Base-by-base conservation (phyloP, 2,329 filamentous ascomycete genomes). In the Colletotrichum sansevieriae region DNA sequence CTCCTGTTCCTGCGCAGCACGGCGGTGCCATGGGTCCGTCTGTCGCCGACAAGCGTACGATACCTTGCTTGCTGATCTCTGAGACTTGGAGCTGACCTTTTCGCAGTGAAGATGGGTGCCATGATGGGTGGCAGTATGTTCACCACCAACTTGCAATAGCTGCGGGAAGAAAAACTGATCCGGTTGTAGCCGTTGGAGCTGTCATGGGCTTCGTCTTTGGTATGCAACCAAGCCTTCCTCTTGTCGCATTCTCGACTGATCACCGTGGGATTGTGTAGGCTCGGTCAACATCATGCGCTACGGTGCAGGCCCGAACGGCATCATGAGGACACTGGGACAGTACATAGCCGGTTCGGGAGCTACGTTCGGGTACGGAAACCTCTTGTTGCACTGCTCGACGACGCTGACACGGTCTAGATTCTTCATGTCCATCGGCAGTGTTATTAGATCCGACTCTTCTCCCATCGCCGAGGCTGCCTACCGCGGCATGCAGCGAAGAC, bases 161-260 rank as follows among this genome's bases (percentile, higher is more conserved):
- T 7, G 2, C 3, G 6, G 12, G 20, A 37, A 33, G 65, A 46
- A n/a, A 25, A 55, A 63, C 81, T 84, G 74, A 83, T 72, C 18
- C 64, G 41, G 13, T 70, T 59, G 22, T 75, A 98, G 96, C 94
- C 81, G 96, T 99, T 71, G 96, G 96, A 71, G 86, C 93, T 60
- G 97, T 97, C 78, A 98, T 99, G 82, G 96, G 96, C 72, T 98
- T 99, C 84, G 97, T 99, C 76, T 97, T 96, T 75, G 96, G 95
- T 97, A 85, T 58, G 85, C 75, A 63, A 29, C 6, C 56, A 43
- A 67, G 15, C 55, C 65, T 18, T 39, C 22, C 39, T 39, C 33
- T 60, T 43, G n/a, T 25, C 58, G 33, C 49, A 39, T 29, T 12
- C 6, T 20, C 18, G 56, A 67, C 65, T 33, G 35, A 49, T 49